Conservation (phyloP, 768 basidiomycete genomes). For the Tephrocybe sp. region DNA sequence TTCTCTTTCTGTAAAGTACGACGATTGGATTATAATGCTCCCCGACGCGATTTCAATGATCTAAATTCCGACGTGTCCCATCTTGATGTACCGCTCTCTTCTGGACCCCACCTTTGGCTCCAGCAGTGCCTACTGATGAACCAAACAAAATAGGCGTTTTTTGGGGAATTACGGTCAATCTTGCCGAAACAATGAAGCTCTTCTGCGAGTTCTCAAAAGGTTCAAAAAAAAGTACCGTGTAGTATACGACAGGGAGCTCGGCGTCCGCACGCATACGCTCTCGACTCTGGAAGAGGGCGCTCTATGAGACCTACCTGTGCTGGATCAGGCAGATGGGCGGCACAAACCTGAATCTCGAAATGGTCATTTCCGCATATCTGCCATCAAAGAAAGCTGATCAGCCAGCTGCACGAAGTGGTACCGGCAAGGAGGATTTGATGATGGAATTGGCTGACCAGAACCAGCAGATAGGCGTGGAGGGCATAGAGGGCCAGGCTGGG, state of each 20-base stretch:
- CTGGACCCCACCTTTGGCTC: constrained; percentile 55
- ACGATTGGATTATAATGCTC: constrained; percentile 24
- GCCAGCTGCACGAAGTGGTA: constrained; percentile 86
- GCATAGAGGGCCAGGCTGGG: constrained; percentile 73
- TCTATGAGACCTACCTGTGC: constrained; percentile 82
- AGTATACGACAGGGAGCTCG: constrained; percentile 65
- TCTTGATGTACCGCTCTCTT: constrained; percentile 58
- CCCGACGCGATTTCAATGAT: constrained; percentile 37
- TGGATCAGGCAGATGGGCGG: constrained; percentile 91
- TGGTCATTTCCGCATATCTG: constrained; percentile 85
- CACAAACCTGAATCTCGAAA: constrained; percentile 90
- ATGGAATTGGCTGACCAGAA: constrained; percentile 84
- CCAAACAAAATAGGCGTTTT: constrained; percentile 88
- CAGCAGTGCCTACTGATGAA: constrained; percentile 61
- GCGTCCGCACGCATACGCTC: constrained; percentile 49
- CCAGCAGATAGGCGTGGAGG: constrained; percentile 64
- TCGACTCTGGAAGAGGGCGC: constrained; percentile 63
- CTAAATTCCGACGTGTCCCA: constrained; percentile 59
- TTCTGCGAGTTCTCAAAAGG: constrained; percentile 84
- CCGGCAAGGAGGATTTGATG: constrained; percentile 94
- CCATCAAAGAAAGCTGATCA: constrained; percentile 79
- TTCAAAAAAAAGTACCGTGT: constrained; percentile 93
- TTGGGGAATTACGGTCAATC: constrained; percentile 96
- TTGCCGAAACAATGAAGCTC: constrained; percentile 86
- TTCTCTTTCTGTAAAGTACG: constrained; percentile 59